Conservation (phyloP, 2,329 filamentous ascomycete species). For the Scolecobasidium constrictum region DNA sequence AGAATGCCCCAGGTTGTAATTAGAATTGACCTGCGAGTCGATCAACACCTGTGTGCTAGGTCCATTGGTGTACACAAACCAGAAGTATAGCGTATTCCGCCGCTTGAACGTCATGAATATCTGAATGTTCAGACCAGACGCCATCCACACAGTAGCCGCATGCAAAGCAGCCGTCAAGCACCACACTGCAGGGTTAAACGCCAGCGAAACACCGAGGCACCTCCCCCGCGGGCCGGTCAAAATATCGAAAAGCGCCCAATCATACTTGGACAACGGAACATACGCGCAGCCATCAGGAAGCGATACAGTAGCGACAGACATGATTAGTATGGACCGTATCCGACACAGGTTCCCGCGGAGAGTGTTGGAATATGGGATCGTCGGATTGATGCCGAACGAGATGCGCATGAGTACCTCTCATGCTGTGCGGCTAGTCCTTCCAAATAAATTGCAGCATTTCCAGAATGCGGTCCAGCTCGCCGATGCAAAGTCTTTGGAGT, state of each 20-base stretch:
- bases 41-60: background rate
- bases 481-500: no score
- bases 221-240: background rate
- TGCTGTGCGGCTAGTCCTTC: no score
- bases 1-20: background rate
- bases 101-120: conserved; percentile 1
- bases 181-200: background rate
- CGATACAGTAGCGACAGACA: no score
- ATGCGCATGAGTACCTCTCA: no score
- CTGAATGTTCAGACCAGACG: background rate
- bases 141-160: background rate
- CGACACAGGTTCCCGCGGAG: no score
- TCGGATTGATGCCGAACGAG: no score
- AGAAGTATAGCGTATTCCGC: conserved; percentile 1
- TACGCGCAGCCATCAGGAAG: background rate
- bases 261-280: background rate
- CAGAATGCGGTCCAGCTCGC: no score
- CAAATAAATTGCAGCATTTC: no score
- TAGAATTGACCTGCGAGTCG: background rate
- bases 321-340: no score
- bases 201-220: background rate
- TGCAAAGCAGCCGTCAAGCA: background rate
- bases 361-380: no score
- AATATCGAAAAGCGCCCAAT: background rate
- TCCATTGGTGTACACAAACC: background rate